Conservation (phyloP, 2,329 filamentous ascomycete species). For the Lasiodiplodia theobromae region DNA sequence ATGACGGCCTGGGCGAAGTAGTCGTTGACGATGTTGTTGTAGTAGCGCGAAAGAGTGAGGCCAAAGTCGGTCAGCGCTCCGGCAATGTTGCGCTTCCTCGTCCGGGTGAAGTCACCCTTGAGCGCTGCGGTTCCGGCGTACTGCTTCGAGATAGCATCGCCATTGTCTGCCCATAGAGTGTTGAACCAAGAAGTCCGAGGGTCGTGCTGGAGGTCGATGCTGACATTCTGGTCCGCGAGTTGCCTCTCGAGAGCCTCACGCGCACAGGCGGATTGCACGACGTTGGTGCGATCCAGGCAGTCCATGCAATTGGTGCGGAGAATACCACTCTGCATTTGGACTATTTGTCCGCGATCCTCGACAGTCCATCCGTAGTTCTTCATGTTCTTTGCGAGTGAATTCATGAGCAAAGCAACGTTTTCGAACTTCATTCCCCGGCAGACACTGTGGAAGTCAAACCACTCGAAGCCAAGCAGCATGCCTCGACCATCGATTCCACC, state of each 20-base stretch:
- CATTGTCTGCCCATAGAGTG: constrained; percentile 95
- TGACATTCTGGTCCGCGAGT: constrained; percentile 76
- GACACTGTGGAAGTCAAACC: constrained; percentile 95
- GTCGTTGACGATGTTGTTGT: constrained; percentile 93
- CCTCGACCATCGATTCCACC: constrained; percentile 58
- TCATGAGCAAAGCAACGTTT: constrained; percentile 82
- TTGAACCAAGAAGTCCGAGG: constrained; percentile 93
- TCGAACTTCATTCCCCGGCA: constrained; percentile 98
- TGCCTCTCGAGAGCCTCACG: constrained; percentile 83
- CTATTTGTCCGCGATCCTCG: constrained; percentile 52
- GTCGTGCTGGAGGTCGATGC: constrained; percentile 76
- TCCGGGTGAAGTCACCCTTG: constrained; percentile 96
- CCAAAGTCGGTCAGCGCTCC: constrained; percentile 92
- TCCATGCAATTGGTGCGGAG: constrained; percentile 99
- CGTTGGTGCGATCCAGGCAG: constrained; percentile 93
- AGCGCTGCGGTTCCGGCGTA: constrained; percentile 95
- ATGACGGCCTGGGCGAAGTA: constrained; percentile 96
- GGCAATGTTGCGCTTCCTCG: constrained; percentile 85
- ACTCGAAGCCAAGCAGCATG: constrained; percentile 74
- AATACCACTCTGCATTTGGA: constrained; percentile 71
- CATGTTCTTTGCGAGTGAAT: constrained; percentile 71
- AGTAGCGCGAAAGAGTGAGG: constrained; percentile 80
- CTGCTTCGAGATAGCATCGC: constrained; percentile 92
- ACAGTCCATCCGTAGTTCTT: constrained; percentile 76
- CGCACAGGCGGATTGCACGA: constrained; percentile 90